Percentiles rank a stretch among this genome's conserved stretches.
Evolutionary conservation across 2,329 filamentous ascomycete species (phyloP).

Genomic region (Fusarium pininemorale): DNA sequence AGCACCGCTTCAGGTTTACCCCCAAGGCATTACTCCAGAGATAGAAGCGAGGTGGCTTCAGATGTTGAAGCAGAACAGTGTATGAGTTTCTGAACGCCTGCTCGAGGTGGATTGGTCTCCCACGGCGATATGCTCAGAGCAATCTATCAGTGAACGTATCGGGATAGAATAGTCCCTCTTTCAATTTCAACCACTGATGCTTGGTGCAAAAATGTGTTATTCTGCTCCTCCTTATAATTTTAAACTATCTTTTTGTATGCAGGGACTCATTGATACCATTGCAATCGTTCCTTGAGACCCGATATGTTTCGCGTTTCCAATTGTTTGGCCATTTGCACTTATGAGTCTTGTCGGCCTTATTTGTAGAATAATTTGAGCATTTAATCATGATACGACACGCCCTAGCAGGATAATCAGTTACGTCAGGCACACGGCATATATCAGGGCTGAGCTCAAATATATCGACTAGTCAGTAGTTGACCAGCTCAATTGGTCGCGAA

Average conservation of each 20-base stretch:
- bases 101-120: background rate
- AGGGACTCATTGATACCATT: background rate
- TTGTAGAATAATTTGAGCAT: background rate
- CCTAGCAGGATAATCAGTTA: background rate
- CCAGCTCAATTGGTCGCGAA: background rate
- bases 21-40: constrained; percentile 52
- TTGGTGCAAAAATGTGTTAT: background rate
- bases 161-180: background rate
- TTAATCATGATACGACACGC: background rate
- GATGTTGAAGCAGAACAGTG: constrained; percentile 41
- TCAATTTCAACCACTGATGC: background rate
- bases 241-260: background rate
- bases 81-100: background rate
- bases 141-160: background rate
- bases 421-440: background rate
- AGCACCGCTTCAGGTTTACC: constrained; percentile 47
- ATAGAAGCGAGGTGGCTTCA: constrained; percentile 53
- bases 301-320: background rate
- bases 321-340: background rate
- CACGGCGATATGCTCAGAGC: background rate
- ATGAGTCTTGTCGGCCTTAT: background rate
- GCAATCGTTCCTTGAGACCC: too few relatives aligned
- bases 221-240: background rate
- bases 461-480: background rate
- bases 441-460: background rate